phyloP scores from a whole-genome alignment of 768 basidiomycete genomes.

The Imleria badia region DNA sequence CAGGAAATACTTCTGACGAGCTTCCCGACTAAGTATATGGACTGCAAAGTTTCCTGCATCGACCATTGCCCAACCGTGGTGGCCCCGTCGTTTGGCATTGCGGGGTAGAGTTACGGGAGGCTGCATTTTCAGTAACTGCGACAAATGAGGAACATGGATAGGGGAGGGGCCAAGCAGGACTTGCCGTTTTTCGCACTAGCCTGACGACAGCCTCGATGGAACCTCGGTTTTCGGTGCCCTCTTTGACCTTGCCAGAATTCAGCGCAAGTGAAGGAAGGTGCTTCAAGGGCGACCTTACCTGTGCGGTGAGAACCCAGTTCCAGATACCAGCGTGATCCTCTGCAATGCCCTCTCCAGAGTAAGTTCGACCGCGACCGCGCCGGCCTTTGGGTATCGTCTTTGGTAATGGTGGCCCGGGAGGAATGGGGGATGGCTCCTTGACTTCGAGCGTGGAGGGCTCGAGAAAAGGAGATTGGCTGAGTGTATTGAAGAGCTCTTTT shows the following conservation, averaged over 20 bases:
- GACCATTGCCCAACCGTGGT: constrained; percentile 81
- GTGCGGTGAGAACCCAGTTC: constrained; percentile 74
- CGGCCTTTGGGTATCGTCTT: constrained; percentile 55
- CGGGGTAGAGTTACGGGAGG: constrained; percentile 63
- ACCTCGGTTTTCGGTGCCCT: constrained; percentile 79
- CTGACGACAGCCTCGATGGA: constrained; percentile 75
- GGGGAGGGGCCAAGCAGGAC: constrained; percentile 27
- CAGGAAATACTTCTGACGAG: constrained; percentile 66
- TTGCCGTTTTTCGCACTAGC: constrained; percentile 65
- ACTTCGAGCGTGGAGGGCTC: constrained; percentile 61
- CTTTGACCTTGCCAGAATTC: constrained; percentile 59
- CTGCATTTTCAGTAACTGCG: constrained; percentile 54
- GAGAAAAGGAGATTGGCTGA: constrained; percentile 65
- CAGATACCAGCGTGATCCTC: constrained; percentile 61
- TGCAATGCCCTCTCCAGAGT: constrained; percentile 58
- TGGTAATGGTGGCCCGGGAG: constrained; percentile 62
- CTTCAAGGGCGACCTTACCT: constrained; percentile 41
- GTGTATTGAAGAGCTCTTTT: constrained; percentile 53
- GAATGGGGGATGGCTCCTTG: constrained; percentile 46
- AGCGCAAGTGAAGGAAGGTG: not conserved
- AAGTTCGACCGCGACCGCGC: constrained; percentile 65
- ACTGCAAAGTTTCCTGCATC: constrained; percentile 81
- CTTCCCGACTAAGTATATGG: constrained; percentile 68
- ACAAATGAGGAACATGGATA: constrained; percentile 8
- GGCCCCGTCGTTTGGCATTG: constrained; percentile 57